Base-by-base conservation (phyloP, 140 eudicot species). In the Stevia rebaudiana region DNA sequence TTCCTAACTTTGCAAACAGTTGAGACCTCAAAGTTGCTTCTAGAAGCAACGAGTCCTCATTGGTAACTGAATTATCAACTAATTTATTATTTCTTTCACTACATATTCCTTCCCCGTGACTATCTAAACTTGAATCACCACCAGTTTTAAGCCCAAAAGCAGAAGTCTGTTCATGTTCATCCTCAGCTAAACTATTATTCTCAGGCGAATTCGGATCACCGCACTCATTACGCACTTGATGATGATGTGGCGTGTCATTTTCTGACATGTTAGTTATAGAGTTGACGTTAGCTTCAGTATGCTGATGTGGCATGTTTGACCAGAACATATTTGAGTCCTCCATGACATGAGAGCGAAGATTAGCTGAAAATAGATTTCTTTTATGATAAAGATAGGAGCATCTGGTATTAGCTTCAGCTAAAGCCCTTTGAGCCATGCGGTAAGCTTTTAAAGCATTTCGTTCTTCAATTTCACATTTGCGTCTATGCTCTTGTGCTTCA, bases 1-100 rank as follows among this genome's bases (percentile, higher is more conserved):
- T 55, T 23, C 80, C 79, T 63, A 84, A 71, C 75, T 78, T 80
- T 19, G 82, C 82, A 76, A 84, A 79, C 65, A 88, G 81, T 70
- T 88, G 92, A 66, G 96, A 82, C 78, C 96, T 76, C 70, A 88
- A 74, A 11, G 88, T 63, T 78, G 86, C 96, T 73, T 88, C 94
- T n/a, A 84, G 96, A 78, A 77, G 86, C 61, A 88, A 70, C 1
- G 89, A 79, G 59, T 88, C 96, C 65, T 80, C 83, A 17, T 83
- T 80, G 50, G 76, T 63, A 30, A 70, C 28, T 21, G 74, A 60
- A 22, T 67, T 79, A 24, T 69, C 69, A 49, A 52, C 52, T 9
- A 21, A 21, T 25, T 75, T 63, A 25, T 77, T 72, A 37, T 57
- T 74, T 72, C 65, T 53, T 61, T 68, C 82, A 15, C 31, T 65